Evolutionary conservation across 352 stramenopile genomes (phyloP).

Genomic region (Phytophthora lateralis): DNA sequence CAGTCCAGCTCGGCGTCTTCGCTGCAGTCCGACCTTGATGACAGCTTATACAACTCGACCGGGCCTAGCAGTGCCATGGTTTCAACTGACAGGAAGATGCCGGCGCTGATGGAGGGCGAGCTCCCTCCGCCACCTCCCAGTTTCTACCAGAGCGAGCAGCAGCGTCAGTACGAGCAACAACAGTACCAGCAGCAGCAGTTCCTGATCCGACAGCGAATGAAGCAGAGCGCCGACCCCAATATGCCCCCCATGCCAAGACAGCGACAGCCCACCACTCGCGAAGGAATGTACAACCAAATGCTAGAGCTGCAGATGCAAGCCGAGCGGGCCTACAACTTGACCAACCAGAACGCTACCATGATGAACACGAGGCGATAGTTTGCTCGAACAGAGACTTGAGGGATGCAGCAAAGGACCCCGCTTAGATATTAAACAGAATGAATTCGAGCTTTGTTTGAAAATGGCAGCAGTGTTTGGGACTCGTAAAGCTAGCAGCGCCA

Average conservation of each 20-base stretch:
- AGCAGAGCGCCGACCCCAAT: slow-evolving; percentile 27
- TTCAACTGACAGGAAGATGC: slow-evolving; percentile 52
- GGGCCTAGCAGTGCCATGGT: slow-evolving; percentile 26
- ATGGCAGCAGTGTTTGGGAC: neutral
- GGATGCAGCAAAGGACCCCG: neutral
- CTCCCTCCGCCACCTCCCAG: slow-evolving; percentile 16
- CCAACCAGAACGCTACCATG: slow-evolving; percentile 75
- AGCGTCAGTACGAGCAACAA: slow-evolving; percentile 43
- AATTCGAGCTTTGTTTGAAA: slow-evolving; percentile 1
- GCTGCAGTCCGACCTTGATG: slow-evolving; percentile 57
- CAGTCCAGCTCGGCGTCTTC: slow-evolving; percentile 62
- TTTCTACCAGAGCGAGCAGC: slow-evolving; percentile 40
- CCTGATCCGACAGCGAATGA: slow-evolving; percentile 32
- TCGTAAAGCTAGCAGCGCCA: neutral
- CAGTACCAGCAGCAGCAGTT: slow-evolving; percentile 42
- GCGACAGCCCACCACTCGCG: slow-evolving; percentile 31
- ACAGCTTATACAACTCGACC: slow-evolving; percentile 34
- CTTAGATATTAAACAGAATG: slow-evolving; percentile 28
- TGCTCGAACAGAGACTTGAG: slow-evolving; percentile 5
- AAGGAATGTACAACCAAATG: slow-evolving; percentile 81
- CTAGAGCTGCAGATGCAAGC: slow-evolving; percentile 73
- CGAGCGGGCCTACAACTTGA: slow-evolving; percentile 69
- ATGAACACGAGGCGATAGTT: slow-evolving; percentile 42
- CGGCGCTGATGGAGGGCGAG: slow-evolving; percentile 39
- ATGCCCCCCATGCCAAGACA: slow-evolving; percentile 15